Conservation (phyloP, 805 yeast species). For the Kodamaea hsintzibuensis region DNA sequence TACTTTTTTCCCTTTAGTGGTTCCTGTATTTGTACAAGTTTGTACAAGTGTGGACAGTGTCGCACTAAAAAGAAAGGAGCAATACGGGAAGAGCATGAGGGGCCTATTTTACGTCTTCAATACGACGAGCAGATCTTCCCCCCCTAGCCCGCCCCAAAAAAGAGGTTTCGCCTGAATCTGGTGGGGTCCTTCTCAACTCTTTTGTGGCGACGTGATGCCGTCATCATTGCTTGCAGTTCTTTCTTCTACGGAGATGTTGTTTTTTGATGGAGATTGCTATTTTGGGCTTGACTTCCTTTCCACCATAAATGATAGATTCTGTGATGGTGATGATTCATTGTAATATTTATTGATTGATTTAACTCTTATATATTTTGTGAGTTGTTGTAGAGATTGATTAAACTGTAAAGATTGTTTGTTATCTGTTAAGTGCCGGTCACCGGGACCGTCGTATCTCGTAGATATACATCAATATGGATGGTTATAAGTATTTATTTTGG, state of each 20-base stretch:
- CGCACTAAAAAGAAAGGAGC: constrained; percentile 3
- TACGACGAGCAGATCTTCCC: background rate
- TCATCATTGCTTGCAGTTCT: background rate
- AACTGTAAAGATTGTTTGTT: background rate
- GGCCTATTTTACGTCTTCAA: background rate
- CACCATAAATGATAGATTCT: background rate
- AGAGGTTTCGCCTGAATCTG: background rate
- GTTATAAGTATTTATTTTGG: background rate
- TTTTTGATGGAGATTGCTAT: background rate
- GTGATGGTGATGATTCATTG: background rate
- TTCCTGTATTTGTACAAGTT: background rate
- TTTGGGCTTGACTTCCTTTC: background rate
- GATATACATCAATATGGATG: background rate
- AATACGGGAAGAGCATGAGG: background rate
- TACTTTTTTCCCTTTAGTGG: constrained; percentile 4
- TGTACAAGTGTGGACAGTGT: constrained; percentile 1
- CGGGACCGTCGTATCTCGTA: background rate
- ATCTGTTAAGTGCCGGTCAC: background rate
- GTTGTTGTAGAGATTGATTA: too few species aligned
- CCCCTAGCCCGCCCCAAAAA: too few species aligned
- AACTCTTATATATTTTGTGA: too few species aligned
- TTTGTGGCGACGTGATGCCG: background rate
- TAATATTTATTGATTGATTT: too few species aligned
- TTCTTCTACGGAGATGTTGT: background rate
- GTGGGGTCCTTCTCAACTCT: background rate